Evolutionary conservation across 768 basidiomycete species (phyloP).

Genomic region (Piloderma croceum): DNA sequence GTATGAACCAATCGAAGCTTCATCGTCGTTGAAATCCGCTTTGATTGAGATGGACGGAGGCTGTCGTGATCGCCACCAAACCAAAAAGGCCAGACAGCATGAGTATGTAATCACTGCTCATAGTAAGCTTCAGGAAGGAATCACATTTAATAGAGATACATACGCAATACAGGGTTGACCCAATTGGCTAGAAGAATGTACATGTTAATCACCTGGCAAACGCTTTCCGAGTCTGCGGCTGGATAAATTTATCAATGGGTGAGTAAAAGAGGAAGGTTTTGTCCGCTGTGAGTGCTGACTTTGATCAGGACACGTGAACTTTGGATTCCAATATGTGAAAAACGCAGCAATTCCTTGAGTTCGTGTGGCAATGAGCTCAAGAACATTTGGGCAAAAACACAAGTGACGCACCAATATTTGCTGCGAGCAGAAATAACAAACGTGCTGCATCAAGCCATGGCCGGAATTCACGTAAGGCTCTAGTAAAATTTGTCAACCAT

Average conservation of each 20-base stretch:
- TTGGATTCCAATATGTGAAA: conserved; percentile 38
- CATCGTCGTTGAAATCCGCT: conserved; percentile 1
- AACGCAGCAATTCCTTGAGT: conserved; percentile 36
- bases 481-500: conserved; percentile 15
- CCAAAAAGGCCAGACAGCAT: conserved; percentile 32
- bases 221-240: conserved; percentile 36
- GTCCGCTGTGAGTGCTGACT: conserved; percentile 26
- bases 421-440: conserved; percentile 38
- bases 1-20: conserved; percentile 12
- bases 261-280: not conserved
- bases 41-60: conserved; percentile 6
- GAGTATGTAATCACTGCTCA: conserved; percentile 39
- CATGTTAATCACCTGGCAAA: conserved; percentile 44
- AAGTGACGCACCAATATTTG: conserved; percentile 40
- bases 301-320: conserved; percentile 38
- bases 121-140: conserved; percentile 1
- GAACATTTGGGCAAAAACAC: not conserved
- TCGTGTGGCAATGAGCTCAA: not conserved
- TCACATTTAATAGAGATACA: conserved; percentile 15
- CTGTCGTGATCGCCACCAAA: conserved; percentile 29
- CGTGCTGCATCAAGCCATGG: conserved; percentile 51
- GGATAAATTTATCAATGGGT: not conserved
- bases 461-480: conserved; percentile 43
- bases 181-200: conserved; percentile 49
- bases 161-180: conserved; percentile 48